phyloP scores from a whole-genome alignment of 2,329 filamentous ascomycete genomes.

The Tetracladium maxilliforme region DNA sequence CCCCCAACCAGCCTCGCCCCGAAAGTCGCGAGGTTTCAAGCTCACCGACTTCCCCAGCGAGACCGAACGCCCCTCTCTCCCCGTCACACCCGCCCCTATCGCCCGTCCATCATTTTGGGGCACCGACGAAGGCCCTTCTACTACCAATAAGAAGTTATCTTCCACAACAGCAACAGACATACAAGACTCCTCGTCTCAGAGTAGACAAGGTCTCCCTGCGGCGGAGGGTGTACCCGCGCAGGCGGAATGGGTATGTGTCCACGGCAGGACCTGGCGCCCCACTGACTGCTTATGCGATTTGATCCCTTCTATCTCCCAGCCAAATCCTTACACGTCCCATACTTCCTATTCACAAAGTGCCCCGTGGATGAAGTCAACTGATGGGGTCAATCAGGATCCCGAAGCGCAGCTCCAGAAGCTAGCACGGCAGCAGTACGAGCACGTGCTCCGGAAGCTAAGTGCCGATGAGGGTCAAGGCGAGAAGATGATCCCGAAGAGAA shows the following conservation, averaged over 20 bases:
- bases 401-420: constrained; percentile 55
- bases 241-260: constrained; percentile 82
- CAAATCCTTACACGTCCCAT: constrained; percentile 7
- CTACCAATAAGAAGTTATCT: no score
- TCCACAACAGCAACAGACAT: no score
- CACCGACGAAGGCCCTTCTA: constrained; percentile 21
- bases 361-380: constrained; percentile 36
- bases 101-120: constrained; percentile 56
- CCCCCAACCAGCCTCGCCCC: no score
- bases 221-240: constrained; percentile 78
- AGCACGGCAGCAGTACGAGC: constrained; percentile 48
- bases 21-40: constrained; percentile 33
- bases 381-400: constrained; percentile 49
- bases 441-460: constrained; percentile 38
- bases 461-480: constrained; percentile 12
- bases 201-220: constrained; percentile 46
- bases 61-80: constrained; percentile 70
- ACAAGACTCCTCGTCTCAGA: no score
- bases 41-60: constrained; percentile 81
- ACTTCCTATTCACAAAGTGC: not conserved
- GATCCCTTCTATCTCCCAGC: constrained; percentile 22
- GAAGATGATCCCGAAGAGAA: constrained; percentile 28
- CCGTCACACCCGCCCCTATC: constrained; percentile 78
- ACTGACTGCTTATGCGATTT: constrained; percentile 27
- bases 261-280: no score